phyloP scores from a whole-genome alignment of 2,329 filamentous ascomycete genomes.

The Colletotrichum sp. region DNA sequence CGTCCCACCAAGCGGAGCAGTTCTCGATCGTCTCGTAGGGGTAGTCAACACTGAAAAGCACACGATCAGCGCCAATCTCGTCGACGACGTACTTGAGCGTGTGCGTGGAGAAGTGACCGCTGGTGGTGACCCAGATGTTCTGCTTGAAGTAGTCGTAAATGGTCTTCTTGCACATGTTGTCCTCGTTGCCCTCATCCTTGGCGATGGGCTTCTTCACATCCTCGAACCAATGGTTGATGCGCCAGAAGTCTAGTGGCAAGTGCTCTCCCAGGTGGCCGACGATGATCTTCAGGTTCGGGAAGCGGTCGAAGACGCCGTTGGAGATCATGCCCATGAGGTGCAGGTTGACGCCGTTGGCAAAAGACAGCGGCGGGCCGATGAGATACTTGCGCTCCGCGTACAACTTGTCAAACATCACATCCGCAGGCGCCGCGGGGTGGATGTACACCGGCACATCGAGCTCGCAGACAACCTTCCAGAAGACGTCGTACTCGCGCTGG shows the following conservation, averaged over 20 bases:
- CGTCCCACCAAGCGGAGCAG: conserved; percentile 46
- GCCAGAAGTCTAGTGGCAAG: conserved; percentile 53
- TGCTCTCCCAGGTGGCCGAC: conserved; percentile 55
- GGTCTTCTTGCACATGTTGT: conserved; percentile 48
- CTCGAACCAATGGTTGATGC: conserved; percentile 61
- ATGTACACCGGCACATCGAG: conserved; percentile 70
- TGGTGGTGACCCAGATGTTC: conserved; percentile 63
- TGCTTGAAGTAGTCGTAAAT: conserved; percentile 57
- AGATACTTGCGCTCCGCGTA: conserved; percentile 65
- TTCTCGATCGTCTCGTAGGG: conserved; percentile 53
- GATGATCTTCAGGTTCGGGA: conserved; percentile 49
- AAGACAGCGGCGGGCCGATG: conserved; percentile 62
- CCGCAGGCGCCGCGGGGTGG: conserved; percentile 64
- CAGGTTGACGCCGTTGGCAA: conserved; percentile 63
- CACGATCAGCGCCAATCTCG: conserved; percentile 53
- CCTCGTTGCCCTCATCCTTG: conserved; percentile 26
- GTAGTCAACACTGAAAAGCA: conserved; percentile 59
- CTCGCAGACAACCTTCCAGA: conserved; percentile 63
- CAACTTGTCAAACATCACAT: conserved; percentile 60
- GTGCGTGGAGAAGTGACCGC: conserved; percentile 59
- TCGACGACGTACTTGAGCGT: conserved; percentile 54
- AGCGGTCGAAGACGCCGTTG: conserved; percentile 55
- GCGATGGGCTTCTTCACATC: conserved; percentile 58
- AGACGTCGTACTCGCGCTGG: conserved; percentile 61
- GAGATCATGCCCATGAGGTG: conserved; percentile 58